Conservation (phyloP, 306 rosid species). For the Prunus mume region DNA sequence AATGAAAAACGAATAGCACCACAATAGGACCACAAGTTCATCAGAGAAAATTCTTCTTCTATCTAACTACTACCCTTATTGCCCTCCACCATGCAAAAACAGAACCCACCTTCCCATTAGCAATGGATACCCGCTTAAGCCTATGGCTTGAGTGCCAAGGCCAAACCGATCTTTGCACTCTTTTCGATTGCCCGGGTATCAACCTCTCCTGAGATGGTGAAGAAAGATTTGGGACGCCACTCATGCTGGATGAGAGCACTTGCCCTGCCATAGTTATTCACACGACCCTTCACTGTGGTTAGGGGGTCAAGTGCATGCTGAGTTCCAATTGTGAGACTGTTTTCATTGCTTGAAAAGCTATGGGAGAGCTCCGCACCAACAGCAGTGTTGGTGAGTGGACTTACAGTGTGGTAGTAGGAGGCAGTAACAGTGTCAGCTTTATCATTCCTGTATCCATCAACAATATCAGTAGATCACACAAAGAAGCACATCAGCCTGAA, state of each 20-base stretch:
- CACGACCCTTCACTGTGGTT: constrained; percentile 78
- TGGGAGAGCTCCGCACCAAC: constrained; percentile 92
- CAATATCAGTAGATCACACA: constrained; percentile 7
- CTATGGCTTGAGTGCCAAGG: constrained; percentile 82
- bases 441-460: constrained; percentile 56
- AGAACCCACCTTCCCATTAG: constrained; percentile 20
- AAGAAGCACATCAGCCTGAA: not conserved
- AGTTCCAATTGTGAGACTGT: constrained; percentile 72
- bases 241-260: constrained; percentile 86
- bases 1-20: constrained; percentile 35
- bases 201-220: constrained; percentile 86
- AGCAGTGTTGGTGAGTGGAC: constrained; percentile 79
- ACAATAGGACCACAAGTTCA: constrained; percentile 36
- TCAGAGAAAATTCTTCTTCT: constrained; percentile 26
- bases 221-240: constrained; percentile 73
- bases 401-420: constrained; percentile 73
- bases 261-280: constrained; percentile 78
- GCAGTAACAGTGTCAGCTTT: constrained; percentile 76
- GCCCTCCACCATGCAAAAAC: constrained; percentile 25
- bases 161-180: constrained; percentile 92
- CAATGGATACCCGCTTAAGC: not conserved
- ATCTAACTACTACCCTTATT: constrained; percentile 38
- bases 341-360: constrained; percentile 70
- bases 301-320: constrained; percentile 85
- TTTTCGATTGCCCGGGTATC: constrained; percentile 77